Base-by-base conservation (phyloP, 2,329 filamentous ascomycete species). In the Emmonsia crescens region DNA sequence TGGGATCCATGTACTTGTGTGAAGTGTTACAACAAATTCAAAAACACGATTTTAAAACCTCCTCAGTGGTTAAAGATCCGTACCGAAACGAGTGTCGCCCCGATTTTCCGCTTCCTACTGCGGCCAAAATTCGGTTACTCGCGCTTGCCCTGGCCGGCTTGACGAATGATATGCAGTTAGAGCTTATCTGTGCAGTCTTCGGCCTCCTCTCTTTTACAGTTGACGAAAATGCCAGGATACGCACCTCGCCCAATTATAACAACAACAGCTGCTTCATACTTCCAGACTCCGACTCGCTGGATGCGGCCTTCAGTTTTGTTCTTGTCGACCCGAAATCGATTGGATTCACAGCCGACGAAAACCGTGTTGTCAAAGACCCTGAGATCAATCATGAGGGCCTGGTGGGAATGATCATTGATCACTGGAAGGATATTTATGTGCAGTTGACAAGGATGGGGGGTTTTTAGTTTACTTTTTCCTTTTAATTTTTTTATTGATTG, bases 151-250 rank as follows among this genome's bases (percentile, higher is more conserved):
- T 77, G 8, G 63, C 75, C 40, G 73, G 73, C 6, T 63, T 75
- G 60, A 72, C 73, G 12, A 70, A 66, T 51, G 69, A 74, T 42
- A 72, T 75, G 69, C 73, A 76, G 60, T 66, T 75, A 48, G 73
- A 74, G 31, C 68, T 77, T 27, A 73, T 77, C 61, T 77, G 74
- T 60, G 72, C 72, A 0, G 70, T 76, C 1, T 75, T 77, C 61
- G 75, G 75, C 6, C 64, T 77, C 14, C 70, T 75, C 52, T 64
- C 69, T 19, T 63, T 70, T 12, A 64, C 76, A 33, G 61, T 72
- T 12, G 67, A 73, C 57, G 69, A 72, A 60, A 68, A 67, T 3
- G 65, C 67, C 21, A 66, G 19, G 33, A 62, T 58, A 58, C 62
- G 16, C 64, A 68, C 52, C 29, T 62, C 62, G 24, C 60, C 64